Evolutionary conservation across 1,284 basidiomycete genomes (phyloP), one percentile per base, ranked within the genome.

Genomic region (Grifola frondosa): DNA sequence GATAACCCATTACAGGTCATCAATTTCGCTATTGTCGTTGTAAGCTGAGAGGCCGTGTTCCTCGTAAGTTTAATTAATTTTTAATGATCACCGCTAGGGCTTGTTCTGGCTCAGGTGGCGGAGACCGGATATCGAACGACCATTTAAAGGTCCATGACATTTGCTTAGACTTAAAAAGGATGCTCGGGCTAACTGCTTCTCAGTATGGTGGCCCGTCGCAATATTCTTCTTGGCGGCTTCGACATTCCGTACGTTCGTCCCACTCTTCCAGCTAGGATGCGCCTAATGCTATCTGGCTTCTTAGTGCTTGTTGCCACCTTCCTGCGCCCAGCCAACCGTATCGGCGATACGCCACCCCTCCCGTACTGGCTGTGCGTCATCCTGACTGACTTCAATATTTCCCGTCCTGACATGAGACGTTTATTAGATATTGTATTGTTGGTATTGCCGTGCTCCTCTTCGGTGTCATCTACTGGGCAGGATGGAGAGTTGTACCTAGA

Each of bases 1-100:
- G 76, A 6, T 83, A 83, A n/a, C 52, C 80, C 80, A 8, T 36
- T 24, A 28, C 77, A 81, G 44, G 76, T 80, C 30, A 73, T 81
- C 52, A 75, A 78, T 55, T 57, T 81, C 4, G 75, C 78, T 48
- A 70, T 83, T 40, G 70, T 80, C 29, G 32, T 75, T 15, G 78
- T 77, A 48, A 26, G 45, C 42, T 4, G n/a, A n/a, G n/a, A n/a
- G n/a, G n/a, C n/a, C n/a, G n/a, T n/a, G n/a, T n/a, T n/a, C n/a
- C n/a, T n/a, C n/a, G n/a, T n/a, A n/a, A n/a, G n/a, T n/a, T n/a
- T n/a, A n/a, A n/a, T n/a, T n/a, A n/a, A n/a, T n/a, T n/a, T n/a
- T n/a, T n/a, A n/a, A n/a, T n/a, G 12, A 12, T n/a, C 25, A n/a
- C n/a, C n/a, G n/a, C 12, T 28, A 80, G 70, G 81, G 78, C 12